Evolutionary conservation across 2,329 filamentous ascomycete genomes (phyloP), one percentile per base, ranked within the genome.

Genomic region (Sporothrix sp.): DNA sequence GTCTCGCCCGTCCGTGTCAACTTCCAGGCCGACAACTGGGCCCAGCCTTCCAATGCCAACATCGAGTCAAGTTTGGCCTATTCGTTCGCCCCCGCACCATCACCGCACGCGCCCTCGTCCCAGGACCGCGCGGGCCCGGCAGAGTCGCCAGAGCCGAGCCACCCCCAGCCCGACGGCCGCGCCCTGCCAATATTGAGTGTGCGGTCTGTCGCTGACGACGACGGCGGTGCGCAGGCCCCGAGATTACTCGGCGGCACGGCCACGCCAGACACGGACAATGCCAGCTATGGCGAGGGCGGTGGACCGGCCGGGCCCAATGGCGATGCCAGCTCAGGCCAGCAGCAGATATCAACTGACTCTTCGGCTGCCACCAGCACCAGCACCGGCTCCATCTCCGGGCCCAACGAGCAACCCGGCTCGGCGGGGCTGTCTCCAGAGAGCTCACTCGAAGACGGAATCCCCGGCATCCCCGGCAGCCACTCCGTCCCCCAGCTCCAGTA

Each of bases 401-500:
- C 66, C 45, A 73, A 73, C 45, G 76, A 79, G 55, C 64, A 60
- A 40, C 63, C 63, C 11, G 74, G 59, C 23, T 66, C 67, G 23
- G 68, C 66, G 28, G 67, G 69, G 51, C 68, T 65, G n/a, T 78
- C 74, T 8, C 68, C 70, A 1, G 71, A 70, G 51, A 76, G 74
- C 59, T 78, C 75, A 7, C 65, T 72, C 23, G 72, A 76, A 37
- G 71, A 69, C 14, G 65, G 66, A 47, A 60, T 28, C n/a, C n/a
- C n/a, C n/a, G n/a, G n/a, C n/a, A n/a, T 67, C 45, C 59, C 66
- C 6, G 67, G 64, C 50, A 67, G 63, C 55, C 67, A 70, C 49
- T 63, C 70, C 4, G 74, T 82, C 8, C 75, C 78, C 10, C 74
- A 73, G 55, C 71, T 82, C 50, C 78, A 82, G 59, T 82, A 84